A percentile compares a stretch with the other conserved stretches of the same genome.
phyloP scores from a whole-genome alignment of 768 basidiomycete species.

The Myochromella boudieri region DNA sequence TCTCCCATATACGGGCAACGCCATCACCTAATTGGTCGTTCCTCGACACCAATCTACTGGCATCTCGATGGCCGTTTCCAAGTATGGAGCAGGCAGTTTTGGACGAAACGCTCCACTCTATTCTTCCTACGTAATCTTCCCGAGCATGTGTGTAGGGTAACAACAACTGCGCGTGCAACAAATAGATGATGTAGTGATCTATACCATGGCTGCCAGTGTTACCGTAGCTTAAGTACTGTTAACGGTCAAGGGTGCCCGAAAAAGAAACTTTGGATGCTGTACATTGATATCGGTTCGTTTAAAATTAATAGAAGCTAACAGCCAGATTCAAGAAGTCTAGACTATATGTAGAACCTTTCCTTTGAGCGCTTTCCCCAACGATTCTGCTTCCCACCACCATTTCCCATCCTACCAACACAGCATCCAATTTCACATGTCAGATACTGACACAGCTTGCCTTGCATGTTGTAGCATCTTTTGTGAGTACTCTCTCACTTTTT shows the following conservation, averaged over 20 bases:
- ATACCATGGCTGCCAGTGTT: too few species aligned
- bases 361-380: neutral
- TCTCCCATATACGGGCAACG: slow-evolving; percentile 76
- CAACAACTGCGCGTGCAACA: too few species aligned
- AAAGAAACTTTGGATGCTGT: too few species aligned
- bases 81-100: slow-evolving; percentile 3
- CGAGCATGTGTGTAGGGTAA: too few species aligned
- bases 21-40: slow-evolving; percentile 78
- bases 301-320: too few species aligned
- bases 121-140: slow-evolving; percentile 5
- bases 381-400: neutral
- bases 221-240: too few species aligned
- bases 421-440: slow-evolving; percentile 7
- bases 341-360: neutral
- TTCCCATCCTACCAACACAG: neutral
- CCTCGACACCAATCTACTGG: slow-evolving; percentile 20
- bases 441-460: slow-evolving; percentile 15
- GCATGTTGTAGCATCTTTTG: slow-evolving; percentile 29
- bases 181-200: too few species aligned
- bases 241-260: too few species aligned
- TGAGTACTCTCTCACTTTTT: slow-evolving; percentile 15
- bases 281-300: too few species aligned
- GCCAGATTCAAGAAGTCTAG: too few species aligned
- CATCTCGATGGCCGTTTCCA: slow-evolving; percentile 10
- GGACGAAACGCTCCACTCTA: neutral